Conservation (phyloP, 805 yeast genomes). For the Lachancea mirantina region DNA sequence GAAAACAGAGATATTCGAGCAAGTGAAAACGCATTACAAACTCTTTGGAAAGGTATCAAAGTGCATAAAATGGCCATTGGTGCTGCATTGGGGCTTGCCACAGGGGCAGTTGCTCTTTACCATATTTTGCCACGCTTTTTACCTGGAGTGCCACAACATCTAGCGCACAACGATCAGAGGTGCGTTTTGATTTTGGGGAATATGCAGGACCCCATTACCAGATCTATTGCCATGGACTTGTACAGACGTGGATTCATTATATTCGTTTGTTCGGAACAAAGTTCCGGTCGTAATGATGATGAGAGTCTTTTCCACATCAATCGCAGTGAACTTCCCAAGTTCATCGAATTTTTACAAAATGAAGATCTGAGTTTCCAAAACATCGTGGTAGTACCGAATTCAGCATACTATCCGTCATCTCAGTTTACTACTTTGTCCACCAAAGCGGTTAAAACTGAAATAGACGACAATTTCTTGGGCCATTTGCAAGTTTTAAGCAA, state of each 20-base stretch:
- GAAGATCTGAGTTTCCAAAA: slow-evolving; percentile 15
- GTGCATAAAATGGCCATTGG: too few species aligned
- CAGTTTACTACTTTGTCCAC: slow-evolving; percentile 14
- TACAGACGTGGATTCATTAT: slow-evolving; percentile 29
- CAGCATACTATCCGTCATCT: slow-evolving; percentile 28
- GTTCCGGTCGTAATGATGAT: slow-evolving; percentile 19
- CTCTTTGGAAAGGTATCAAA: too few species aligned
- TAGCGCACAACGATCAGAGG: slow-evolving; percentile 7
- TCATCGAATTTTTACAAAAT: slow-evolving; percentile 15
- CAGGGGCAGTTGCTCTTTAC: slow-evolving; percentile 3
- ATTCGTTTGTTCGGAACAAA: slow-evolving; percentile 26
- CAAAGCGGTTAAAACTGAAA: slow-evolving; percentile 18
- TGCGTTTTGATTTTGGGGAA: slow-evolving; percentile 27
- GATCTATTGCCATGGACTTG: slow-evolving; percentile 31
- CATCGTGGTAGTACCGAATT: slow-evolving; percentile 27
- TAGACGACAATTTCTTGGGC: slow-evolving; percentile 20
- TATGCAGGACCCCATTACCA: slow-evolving; percentile 30
- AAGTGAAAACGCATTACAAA: too few species aligned
- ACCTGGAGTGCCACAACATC: slow-evolving; percentile 8
- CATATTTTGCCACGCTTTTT: neutral
- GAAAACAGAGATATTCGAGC: too few species aligned
- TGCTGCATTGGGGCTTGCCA: slow-evolving; percentile 2
- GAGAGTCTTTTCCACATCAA: slow-evolving; percentile 25
- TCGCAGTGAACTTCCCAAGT: slow-evolving; percentile 17
- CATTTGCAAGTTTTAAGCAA: slow-evolving; percentile 19